Conservation (phyloP, 2,329 filamentous ascomycete species). For the Ophiostoma perfectum region DNA sequence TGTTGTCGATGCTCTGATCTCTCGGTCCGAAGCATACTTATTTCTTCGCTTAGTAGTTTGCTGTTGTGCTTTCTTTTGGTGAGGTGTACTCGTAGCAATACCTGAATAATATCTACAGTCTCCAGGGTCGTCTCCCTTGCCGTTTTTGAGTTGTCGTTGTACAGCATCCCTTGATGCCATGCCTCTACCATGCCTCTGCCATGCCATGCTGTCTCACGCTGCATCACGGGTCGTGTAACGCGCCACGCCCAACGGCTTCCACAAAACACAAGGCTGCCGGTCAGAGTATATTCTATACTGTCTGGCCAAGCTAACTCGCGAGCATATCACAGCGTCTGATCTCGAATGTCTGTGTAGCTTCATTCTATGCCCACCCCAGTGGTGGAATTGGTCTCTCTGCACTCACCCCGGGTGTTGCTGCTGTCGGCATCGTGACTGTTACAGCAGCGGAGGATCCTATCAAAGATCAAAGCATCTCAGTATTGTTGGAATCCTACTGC, state of each 20-base stretch:
- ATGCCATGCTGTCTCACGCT: not conserved
- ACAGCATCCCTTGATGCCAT: constrained; percentile 1
- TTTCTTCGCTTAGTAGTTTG: not conserved
- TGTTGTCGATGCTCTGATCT: not conserved
- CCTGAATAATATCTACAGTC: too few relatives aligned
- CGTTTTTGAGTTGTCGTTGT: constrained; percentile 1
- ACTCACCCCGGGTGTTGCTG: not conserved
- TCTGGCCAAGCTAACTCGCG: too few relatives aligned
- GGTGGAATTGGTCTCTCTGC: not conserved
- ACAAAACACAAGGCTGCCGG: not conserved
- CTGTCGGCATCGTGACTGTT: not conserved
- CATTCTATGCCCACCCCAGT: not conserved
- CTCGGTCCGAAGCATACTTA: not conserved
- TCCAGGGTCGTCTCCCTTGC: constrained; percentile 6
- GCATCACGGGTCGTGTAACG: not conserved
- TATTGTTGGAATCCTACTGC: not conserved
- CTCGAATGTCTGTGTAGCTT: too few relatives aligned
- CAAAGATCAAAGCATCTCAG: not conserved
- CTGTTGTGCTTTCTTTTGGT: not conserved
- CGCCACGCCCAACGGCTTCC: not conserved
- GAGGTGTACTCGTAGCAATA: not conserved
- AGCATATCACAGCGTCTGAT: too few relatives aligned
- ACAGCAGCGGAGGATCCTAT: not conserved
- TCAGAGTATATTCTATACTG: not conserved
- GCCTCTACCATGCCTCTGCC: not conserved